phyloP scores from a whole-genome alignment of 805 yeast species.

The Kodamaea leandrae region DNA sequence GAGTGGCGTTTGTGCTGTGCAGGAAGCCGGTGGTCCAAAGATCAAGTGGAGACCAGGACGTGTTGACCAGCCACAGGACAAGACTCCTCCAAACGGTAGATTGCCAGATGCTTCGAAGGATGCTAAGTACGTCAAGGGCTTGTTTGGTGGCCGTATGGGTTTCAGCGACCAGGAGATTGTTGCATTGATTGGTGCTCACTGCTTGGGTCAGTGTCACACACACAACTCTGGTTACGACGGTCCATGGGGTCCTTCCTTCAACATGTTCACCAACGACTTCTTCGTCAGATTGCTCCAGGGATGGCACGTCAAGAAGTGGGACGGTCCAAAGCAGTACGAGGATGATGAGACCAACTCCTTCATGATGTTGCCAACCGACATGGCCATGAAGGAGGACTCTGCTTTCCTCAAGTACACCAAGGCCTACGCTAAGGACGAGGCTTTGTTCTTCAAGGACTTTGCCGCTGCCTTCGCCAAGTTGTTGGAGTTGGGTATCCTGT shows the following conservation, averaged over 20 bases:
- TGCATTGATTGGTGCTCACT: conserved; percentile 43
- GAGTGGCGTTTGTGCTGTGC: conserved; percentile 65
- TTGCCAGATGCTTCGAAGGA: conserved; percentile 50
- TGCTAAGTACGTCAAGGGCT: conserved; percentile 43
- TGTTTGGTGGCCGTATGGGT: conserved; percentile 47
- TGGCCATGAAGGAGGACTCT: conserved; percentile 48
- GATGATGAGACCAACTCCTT: conserved; percentile 36
- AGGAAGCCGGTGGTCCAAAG: conserved; percentile 63
- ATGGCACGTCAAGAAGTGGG: conserved; percentile 52
- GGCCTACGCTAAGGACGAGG: conserved; percentile 49
- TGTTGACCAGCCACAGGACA: conserved; percentile 29
- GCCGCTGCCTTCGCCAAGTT: conserved; percentile 44
- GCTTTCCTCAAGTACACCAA: conserved; percentile 45
- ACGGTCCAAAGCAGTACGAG: conserved; percentile 41
- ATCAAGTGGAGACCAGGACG: conserved; percentile 58
- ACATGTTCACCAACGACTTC: conserved; percentile 42
- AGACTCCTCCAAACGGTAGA: conserved; percentile 45
- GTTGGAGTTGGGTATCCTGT: conserved; percentile 45
- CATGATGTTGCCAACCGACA: conserved; percentile 63
- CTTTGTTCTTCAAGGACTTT: conserved; percentile 49
- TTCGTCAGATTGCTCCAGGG: conserved; percentile 41
- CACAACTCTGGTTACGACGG: conserved; percentile 40
- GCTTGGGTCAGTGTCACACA: conserved; percentile 40
- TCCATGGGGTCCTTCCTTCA: conserved; percentile 40
- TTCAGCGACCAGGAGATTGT: conserved; percentile 38